A percentile compares a stretch with the other conserved stretches of the same genome.
These are phyloP conservation scores for Stemphylium vesicarium DNA, from an alignment of 2,329 filamentous ascomycete species.

Conservation along the genomic window DNA sequence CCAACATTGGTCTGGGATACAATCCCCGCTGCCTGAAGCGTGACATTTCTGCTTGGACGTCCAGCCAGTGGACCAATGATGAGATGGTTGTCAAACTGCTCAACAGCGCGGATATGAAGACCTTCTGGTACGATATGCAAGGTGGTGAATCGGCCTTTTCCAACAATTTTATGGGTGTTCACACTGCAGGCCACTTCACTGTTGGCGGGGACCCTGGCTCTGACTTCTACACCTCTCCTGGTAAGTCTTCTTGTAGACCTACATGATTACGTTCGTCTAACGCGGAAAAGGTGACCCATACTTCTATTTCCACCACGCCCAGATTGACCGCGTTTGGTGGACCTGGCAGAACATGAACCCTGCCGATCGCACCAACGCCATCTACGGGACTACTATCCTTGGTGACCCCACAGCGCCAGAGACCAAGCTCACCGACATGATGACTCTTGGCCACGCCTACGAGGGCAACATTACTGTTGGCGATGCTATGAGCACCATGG, in stretches of 20 bases:
- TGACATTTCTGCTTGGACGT: slow-evolving; percentile 41
- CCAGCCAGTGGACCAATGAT: slow-evolving; percentile 38
- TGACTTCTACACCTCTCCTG: slow-evolving; percentile 54
- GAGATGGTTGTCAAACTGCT: slow-evolving; percentile 33
- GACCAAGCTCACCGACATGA: slow-evolving; percentile 54
- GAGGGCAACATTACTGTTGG: slow-evolving; percentile 44
- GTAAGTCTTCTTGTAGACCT: background rate
- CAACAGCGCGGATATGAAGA: slow-evolving; percentile 40
- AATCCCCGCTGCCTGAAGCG: slow-evolving; percentile 48
- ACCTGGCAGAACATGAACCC: slow-evolving; percentile 57
- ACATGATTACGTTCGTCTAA: slow-evolving; percentile 29
- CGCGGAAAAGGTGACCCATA: slow-evolving; percentile 30
- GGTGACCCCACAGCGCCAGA: slow-evolving; percentile 52
- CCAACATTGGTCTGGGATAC: slow-evolving; percentile 27
- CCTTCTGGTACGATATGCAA: slow-evolving; percentile 51
- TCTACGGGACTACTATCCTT: slow-evolving; percentile 53
- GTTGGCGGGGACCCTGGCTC: slow-evolving; percentile 53
- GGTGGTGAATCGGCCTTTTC: slow-evolving; percentile 37
- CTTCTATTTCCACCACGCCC: slow-evolving; percentile 56
- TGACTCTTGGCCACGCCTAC: slow-evolving; percentile 50
- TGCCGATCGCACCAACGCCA: slow-evolving; percentile 45
- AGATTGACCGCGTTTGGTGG: slow-evolving; percentile 58
- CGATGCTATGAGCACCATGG: slow-evolving; percentile 53
- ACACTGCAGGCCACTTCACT: slow-evolving; percentile 55
- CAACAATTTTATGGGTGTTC: slow-evolving; percentile 46